Evolutionary conservation across 345 rosid species (phyloP).

Genomic region (Gossypium rotundifolium): DNA sequence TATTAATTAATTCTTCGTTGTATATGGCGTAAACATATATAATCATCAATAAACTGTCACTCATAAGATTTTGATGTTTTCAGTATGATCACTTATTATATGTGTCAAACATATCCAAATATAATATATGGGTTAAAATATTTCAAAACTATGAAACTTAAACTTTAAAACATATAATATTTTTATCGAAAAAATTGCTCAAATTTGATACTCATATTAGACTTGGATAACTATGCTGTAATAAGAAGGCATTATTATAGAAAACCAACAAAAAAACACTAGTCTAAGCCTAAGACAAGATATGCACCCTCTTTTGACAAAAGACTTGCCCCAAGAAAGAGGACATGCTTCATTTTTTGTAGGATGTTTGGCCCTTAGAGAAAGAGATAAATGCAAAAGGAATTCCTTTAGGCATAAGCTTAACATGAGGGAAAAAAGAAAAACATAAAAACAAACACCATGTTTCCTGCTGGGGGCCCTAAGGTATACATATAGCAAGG

Average conservation of each 20-base stretch:
- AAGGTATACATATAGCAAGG: neutral
- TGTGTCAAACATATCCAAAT: too few species aligned
- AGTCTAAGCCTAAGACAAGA: neutral
- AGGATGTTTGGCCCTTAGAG: neutral
- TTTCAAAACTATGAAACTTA: too few species aligned
- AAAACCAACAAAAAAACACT: neutral
- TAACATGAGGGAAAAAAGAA: neutral
- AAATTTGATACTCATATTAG: too few species aligned
- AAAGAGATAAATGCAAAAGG: neutral
- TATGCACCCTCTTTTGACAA: slow-evolving; percentile 2
- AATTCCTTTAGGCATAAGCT: neutral
- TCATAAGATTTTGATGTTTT: neutral
- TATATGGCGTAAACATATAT: neutral
- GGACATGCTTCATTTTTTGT: neutral
- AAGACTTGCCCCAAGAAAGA: neutral
- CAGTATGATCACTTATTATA: neutral
- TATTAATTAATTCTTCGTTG: neutral
- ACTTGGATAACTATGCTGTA: too few species aligned
- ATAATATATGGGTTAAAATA: too few species aligned
- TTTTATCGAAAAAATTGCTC: too few species aligned
- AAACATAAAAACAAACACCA: neutral
- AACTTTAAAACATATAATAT: too few species aligned
- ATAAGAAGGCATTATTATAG: neutral
- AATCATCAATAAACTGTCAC: neutral
- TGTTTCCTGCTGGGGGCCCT: neutral